Evolutionary conservation across 257 asterid genomes (phyloP).

Genomic region (Ballota nigra): DNA sequence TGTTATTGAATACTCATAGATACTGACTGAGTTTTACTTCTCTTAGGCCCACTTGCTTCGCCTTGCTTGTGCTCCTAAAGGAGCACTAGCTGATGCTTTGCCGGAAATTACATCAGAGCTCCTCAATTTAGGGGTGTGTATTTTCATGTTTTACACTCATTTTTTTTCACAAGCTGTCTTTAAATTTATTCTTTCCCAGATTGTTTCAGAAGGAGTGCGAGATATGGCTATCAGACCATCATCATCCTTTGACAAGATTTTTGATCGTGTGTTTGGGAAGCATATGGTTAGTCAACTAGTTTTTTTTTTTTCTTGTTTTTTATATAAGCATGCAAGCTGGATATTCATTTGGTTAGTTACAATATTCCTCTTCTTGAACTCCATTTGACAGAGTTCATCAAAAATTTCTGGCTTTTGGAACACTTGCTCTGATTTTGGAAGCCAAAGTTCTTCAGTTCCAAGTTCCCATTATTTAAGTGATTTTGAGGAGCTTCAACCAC

Average conservation of each 20-base stretch:
- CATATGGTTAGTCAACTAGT: slow-evolving; percentile 64
- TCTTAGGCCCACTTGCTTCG: slow-evolving; percentile 91
- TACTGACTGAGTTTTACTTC: slow-evolving; percentile 27
- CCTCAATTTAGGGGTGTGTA: slow-evolving; percentile 66
- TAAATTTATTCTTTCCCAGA: slow-evolving; percentile 42
- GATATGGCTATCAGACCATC: slow-evolving; percentile 73
- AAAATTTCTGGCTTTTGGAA: slow-evolving; percentile 71
- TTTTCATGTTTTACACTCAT: slow-evolving; percentile 11
- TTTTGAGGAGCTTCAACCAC: slow-evolving; percentile 96
- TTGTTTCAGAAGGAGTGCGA: slow-evolving; percentile 66
- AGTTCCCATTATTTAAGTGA: slow-evolving; percentile 84
- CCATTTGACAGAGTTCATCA: slow-evolving; percentile 57
- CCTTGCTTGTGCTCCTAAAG: slow-evolving; percentile 77
- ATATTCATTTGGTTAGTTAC: slow-evolving; percentile 22
- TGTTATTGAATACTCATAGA: slow-evolving; percentile 5
- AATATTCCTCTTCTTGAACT: slow-evolving; percentile 18
- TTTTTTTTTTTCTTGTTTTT: not conserved
- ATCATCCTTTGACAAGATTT: slow-evolving; percentile 65
- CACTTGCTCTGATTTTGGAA: slow-evolving; percentile 58
- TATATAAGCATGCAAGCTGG: slow-evolving; percentile 20
- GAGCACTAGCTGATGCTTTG: slow-evolving; percentile 76
- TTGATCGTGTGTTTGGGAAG: slow-evolving; percentile 61
- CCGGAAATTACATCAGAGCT: slow-evolving; percentile 84
- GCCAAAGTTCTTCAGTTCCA: slow-evolving; percentile 53
- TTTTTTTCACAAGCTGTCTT: slow-evolving; percentile 22